phyloP scores from a whole-genome alignment of 495 filamentous ascomycete genomes.

The Pyrenula aspistea region DNA sequence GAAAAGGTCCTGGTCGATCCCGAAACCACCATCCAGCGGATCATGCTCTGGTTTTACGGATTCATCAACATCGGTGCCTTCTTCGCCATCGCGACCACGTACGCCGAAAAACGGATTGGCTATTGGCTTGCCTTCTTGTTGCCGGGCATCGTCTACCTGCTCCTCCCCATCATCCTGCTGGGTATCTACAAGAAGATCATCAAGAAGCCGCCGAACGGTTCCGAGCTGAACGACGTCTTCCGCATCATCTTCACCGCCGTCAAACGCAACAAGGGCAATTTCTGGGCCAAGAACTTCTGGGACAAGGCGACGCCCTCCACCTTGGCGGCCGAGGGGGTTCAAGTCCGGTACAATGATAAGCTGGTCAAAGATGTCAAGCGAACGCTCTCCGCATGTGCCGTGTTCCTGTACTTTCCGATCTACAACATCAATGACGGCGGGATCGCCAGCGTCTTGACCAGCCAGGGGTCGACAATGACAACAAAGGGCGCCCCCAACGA shows the following conservation, averaged over 20 bases:
- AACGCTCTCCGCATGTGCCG: conserved; percentile 35
- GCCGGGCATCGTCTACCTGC: conserved; percentile 35
- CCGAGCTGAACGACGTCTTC: conserved; percentile 42
- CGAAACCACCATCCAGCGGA: conserved; percentile 17
- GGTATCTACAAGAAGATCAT: conserved; percentile 33
- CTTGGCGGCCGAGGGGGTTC: conserved; percentile 34
- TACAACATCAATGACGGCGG: conserved; percentile 38
- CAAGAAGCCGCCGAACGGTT: conserved; percentile 37
- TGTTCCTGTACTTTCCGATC: conserved; percentile 43
- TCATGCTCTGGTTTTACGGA: conserved; percentile 26
- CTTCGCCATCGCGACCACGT: conserved; percentile 23
- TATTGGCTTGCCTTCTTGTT: conserved; percentile 25
- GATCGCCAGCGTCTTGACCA: conserved; percentile 29
- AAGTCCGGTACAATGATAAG: conserved; percentile 32
- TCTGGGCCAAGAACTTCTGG: conserved; percentile 49
- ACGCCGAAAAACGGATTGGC: conserved; percentile 27
- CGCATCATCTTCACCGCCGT: conserved; percentile 39
- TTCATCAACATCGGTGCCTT: conserved; percentile 28
- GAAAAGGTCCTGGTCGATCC: conserved; percentile 30
- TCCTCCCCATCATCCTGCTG: conserved; percentile 38
- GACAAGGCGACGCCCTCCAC: conserved; percentile 51
- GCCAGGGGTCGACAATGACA: conserved; percentile 48
- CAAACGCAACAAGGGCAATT: conserved; percentile 39
- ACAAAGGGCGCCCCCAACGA: conserved; percentile 64
- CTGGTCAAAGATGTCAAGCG: conserved; percentile 34